Base-by-base conservation (phyloP, 1,284 basidiomycete species). In the Cryptococcus hybrid region DNA sequence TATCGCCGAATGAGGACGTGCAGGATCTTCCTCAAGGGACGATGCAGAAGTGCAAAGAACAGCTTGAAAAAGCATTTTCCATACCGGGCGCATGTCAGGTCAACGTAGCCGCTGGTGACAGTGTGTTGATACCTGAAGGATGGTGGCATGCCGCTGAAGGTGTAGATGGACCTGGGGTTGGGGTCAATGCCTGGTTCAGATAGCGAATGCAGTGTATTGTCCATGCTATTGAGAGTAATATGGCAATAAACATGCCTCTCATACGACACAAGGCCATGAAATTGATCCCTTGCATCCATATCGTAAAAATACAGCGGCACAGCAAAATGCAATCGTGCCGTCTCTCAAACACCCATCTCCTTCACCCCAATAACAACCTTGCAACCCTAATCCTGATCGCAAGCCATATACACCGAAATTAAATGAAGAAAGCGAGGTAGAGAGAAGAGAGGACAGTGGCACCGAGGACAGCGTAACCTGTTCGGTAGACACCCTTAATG, bases 401-500 rank as follows among this genome's bases (percentile, higher is more conserved):
- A 24, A 8, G n/a, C 36, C 15, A 18, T 12, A 24, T 30, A 34
- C 13, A 30, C 7, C 50, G 7, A 13, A 37, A 43, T 63, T 65
- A 72, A 15, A 70, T 62, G 74, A 84, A 75, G 66, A 86, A 80
- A 47, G 84, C 80, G 60, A 88, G 80, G 45, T 79, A 88, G 59
- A 87, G 79, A 30, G 90, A 92, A 45, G 87, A 83, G 52, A 89
- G 71, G 44, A 84, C 88, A n/a, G 89, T 87, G 35, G 85, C 85
- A 48, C 84, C 91, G n/a, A 95, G 73, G 36, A 94, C 90, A 44
- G 84, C 84, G 78, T 95, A 96, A 1, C 89, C 92, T 30, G 88
- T 83, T 15, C 76, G 75, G 78, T 93, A 94, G 9, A 85, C 86
- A 18, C 86, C 86, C 77, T 89, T 92, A 60, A 95, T 80, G 47